These are phyloP conservation scores for Tuber microsphaerosporum DNA, from an alignment of 495 filamentous ascomycete genomes.

Conservation along the genomic window DNA sequence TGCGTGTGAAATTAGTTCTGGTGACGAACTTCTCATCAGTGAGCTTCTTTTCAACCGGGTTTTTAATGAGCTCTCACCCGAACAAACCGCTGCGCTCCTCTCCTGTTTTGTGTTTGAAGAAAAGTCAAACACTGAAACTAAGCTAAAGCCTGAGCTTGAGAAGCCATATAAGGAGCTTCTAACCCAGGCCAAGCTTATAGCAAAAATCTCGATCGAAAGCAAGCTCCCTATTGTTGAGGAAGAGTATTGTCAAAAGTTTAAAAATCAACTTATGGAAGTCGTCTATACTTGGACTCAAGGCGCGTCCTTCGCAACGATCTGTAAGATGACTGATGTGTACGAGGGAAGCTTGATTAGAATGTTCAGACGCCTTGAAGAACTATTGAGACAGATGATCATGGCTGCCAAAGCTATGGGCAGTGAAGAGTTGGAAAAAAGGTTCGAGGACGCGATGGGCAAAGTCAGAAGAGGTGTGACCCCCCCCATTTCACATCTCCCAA, in stretches of 20 bases:
- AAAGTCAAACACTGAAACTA: slow-evolving; percentile 64
- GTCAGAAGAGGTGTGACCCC: slow-evolving; percentile 53
- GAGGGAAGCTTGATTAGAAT: slow-evolving; percentile 92
- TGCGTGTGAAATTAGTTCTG: slow-evolving; percentile 86
- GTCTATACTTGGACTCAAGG: slow-evolving; percentile 91
- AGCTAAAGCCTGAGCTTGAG: slow-evolving; percentile 69
- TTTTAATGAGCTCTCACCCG: slow-evolving; percentile 89
- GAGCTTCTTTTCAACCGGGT: slow-evolving; percentile 94
- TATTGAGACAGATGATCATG: slow-evolving; percentile 95
- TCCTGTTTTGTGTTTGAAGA: slow-evolving; percentile 97
- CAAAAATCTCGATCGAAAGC: slow-evolving; percentile 86
- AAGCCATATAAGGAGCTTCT: slow-evolving; percentile 83
- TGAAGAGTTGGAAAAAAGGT: slow-evolving; percentile 82
- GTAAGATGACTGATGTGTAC: slow-evolving; percentile 97
- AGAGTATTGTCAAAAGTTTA: slow-evolving; percentile 79
- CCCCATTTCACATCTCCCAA: not conserved
- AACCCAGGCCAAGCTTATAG: slow-evolving; percentile 71
- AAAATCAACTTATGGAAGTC: slow-evolving; percentile 91
- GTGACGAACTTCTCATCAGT: slow-evolving; percentile 74
- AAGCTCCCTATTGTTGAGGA: slow-evolving; percentile 87
- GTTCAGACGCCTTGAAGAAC: slow-evolving; percentile 89
- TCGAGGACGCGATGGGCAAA: slow-evolving; percentile 74
- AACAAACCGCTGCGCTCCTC: slow-evolving; percentile 73
- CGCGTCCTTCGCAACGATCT: slow-evolving; percentile 86
- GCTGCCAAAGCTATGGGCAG: slow-evolving; percentile 96